phyloP scores from a whole-genome alignment of 208 protist species.

The Blechomonas ayalai region DNA sequence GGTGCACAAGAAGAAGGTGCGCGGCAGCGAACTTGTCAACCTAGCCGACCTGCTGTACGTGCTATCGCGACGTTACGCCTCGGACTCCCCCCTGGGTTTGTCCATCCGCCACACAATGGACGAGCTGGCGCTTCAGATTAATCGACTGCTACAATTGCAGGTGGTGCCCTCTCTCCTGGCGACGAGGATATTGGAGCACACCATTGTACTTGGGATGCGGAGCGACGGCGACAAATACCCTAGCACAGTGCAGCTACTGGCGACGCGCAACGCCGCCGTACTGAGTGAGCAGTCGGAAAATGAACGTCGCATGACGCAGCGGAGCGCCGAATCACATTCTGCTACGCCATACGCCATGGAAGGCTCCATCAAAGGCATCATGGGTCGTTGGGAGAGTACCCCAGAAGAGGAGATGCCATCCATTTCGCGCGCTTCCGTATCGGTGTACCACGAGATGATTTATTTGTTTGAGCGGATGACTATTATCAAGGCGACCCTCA shows the following conservation, averaged over 20 bases:
- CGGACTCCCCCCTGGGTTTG: conserved; percentile 21
- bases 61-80: conserved; percentile 29
- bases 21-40: conserved; percentile 20
- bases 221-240: conserved; percentile 19
- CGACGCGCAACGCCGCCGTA: conserved; percentile 18
- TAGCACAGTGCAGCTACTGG: conserved; percentile 21
- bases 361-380: neutral
- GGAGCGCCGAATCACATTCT: neutral
- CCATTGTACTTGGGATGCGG: conserved; percentile 67
- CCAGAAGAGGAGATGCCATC: conserved; percentile 11
- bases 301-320: neutral
- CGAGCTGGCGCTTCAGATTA: conserved; percentile 34
- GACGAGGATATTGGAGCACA: conserved; percentile 48
- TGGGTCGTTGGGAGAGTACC: conserved; percentile 10
- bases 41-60: conserved; percentile 50
- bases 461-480: conserved; percentile 52
- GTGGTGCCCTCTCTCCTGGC: conserved; percentile 13
- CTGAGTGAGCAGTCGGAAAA: conserved; percentile 1
- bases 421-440: conserved; percentile 14
- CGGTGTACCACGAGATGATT: conserved; percentile 59
- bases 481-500: conserved; percentile 22
- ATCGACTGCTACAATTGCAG: conserved; percentile 33
- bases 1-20: conserved; percentile 19
- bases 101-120: conserved; percentile 26
- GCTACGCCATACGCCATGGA: too few relatives aligned